These are phyloP conservation scores for Huntiella savannae DNA, from an alignment of 2,329 filamentous ascomycete species.

Conservation along the genomic window DNA sequence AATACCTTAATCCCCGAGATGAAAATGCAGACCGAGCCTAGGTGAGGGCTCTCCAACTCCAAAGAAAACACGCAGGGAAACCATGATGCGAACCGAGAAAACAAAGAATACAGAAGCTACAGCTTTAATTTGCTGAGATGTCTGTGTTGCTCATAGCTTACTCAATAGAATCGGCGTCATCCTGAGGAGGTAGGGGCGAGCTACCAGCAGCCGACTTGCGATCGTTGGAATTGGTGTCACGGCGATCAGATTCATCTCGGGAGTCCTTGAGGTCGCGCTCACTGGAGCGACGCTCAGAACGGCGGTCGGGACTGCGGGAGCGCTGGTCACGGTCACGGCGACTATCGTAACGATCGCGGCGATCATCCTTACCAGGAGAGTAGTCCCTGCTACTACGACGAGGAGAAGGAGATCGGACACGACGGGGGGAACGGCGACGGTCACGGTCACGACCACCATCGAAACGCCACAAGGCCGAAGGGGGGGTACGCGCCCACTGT, in stretches of 20 bases:
- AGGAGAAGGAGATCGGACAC: conserved; percentile 54
- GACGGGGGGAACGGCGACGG: conserved; percentile 43
- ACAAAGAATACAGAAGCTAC: not conserved
- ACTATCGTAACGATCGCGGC: conserved; percentile 62
- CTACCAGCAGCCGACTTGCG: conserved; percentile 59
- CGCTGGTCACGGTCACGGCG: conserved; percentile 53
- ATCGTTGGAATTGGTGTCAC: conserved; percentile 74
- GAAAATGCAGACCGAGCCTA: not conserved
- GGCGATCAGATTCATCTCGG: conserved; percentile 52
- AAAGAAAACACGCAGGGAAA: conserved; percentile 3
- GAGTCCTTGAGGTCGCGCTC: conserved; percentile 43
- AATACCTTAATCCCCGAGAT: too few species aligned
- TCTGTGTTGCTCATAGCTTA: conserved; percentile 18
- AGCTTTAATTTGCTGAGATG: not conserved
- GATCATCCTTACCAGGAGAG: conserved; percentile 77
- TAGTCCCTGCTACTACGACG: conserved; percentile 63
- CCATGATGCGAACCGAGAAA: not conserved
- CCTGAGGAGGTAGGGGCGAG: conserved; percentile 56
- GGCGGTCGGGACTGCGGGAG: conserved; percentile 48
- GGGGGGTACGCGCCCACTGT: conserved; percentile 94
- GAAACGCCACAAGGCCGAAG: conserved; percentile 95
- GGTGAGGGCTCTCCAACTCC: conserved; percentile 3
- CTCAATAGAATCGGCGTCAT: conserved; percentile 92
- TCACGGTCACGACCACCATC: conserved; percentile 72
- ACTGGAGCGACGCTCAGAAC: conserved; percentile 18